Percentiles rank a stretch among this genome's conserved stretches.
Conservation (phyloP, 1,284 basidiomycete species). For the Cystobasidium pallidum region DNA sequence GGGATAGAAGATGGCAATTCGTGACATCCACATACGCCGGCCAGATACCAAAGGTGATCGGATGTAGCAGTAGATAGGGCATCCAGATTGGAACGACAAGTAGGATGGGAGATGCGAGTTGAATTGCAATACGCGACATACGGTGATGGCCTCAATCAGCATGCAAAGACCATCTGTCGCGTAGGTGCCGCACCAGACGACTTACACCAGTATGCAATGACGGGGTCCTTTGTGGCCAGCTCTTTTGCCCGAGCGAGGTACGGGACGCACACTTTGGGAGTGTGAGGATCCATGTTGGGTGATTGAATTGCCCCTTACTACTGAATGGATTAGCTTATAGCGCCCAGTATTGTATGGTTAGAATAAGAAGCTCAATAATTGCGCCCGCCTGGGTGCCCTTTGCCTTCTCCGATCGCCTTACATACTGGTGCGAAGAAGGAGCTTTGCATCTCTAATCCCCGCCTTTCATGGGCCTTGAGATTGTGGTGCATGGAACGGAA, state of each 20-base stretch:
- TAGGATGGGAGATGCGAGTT: too few species aligned
- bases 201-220: constrained; percentile 94
- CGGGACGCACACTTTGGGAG: constrained; percentile 59
- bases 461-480: too few species aligned
- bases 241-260: constrained; percentile 90
- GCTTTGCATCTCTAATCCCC: neutral
- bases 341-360: neutral
- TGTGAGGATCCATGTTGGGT: constrained; percentile 27
- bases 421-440: too few species aligned
- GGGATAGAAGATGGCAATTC: too few species aligned
- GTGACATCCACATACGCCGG: too few species aligned
- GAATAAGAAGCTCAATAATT: neutral
- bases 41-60: neutral
- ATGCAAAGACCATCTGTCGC: too few species aligned
- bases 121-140: too few species aligned
- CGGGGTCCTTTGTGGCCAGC: constrained; percentile 74
- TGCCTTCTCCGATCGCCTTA: neutral
- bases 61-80: neutral
- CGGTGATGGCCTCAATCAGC: too few species aligned
- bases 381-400: neutral
- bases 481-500: too few species aligned
- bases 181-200: constrained; percentile 42
- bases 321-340: constrained; percentile 15
- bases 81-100: too few species aligned
- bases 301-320: neutral